Conservation (phyloP, 257 asterid genomes). For the Penstemon barbatus region DNA sequence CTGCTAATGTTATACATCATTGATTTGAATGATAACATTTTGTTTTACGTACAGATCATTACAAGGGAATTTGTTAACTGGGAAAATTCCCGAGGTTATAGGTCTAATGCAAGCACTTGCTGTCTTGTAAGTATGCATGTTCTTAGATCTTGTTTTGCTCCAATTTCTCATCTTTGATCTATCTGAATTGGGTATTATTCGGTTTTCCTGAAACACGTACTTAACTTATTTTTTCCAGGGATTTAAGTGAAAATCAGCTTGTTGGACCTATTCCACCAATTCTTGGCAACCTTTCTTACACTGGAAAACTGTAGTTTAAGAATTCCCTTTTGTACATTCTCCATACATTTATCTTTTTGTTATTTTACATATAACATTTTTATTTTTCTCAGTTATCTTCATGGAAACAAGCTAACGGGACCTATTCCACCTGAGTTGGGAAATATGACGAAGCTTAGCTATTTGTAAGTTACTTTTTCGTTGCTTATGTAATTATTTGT, state of each 20-base stretch:
- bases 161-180: background rate
- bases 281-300: slow-evolving; percentile 90
- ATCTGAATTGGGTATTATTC: too few relatives aligned
- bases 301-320: slow-evolving; percentile 86
- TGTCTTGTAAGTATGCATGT: slow-evolving; percentile 66
- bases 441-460: slow-evolving; percentile 89
- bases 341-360: background rate
- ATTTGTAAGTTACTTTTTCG: slow-evolving; percentile 54
- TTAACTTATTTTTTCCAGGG: slow-evolving; percentile 48
- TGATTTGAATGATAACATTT: background rate
- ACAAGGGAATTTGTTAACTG: slow-evolving; percentile 90
- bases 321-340: background rate
- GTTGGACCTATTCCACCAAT: slow-evolving; percentile 86
- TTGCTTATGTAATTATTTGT: background rate
- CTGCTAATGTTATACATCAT: too few relatives aligned
- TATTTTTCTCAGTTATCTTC: slow-evolving; percentile 66
- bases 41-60: slow-evolving; percentile 56
- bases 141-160: background rate
- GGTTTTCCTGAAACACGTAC: background rate
- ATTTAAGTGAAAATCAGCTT: slow-evolving; percentile 86
- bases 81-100: slow-evolving; percentile 90
- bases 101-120: slow-evolving; percentile 99
- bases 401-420: slow-evolving; percentile 95
- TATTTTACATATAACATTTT: background rate
- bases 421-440: slow-evolving; percentile 87